Evolutionary conservation across 192 early-diverging fungal genomes (phyloP), one percentile per base, ranked within the genome.

Genomic region (Backusella australiensis): DNA sequence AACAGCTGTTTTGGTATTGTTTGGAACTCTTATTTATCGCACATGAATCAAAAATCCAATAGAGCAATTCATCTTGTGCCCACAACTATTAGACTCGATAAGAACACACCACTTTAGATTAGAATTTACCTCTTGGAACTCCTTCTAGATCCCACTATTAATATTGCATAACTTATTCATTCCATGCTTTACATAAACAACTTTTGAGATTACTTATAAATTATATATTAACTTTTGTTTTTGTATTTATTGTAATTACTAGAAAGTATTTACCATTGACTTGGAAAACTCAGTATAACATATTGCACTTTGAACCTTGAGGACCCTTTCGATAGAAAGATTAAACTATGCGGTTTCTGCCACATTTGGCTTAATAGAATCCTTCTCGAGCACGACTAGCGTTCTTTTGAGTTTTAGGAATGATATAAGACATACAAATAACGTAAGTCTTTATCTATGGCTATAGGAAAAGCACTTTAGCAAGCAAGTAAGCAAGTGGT

Each of bases 321-420:
- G 89, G 74, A 98, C 95, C 97, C 96, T 89, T 32, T 97, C 96
- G 80, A 99, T 95, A 90, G 92, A 99, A 99, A 76, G 96, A 93
- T 76, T 96, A 94, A 72, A 97, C 93, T 85, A 98, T 97, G 80
- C 95, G 88, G 86, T 86, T 81, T 75, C 78, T 80, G 68, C 80
- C 82, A 80, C 96, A 98, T 85, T 85, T 83, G 78, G 88, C 89
- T 87, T 96, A 99, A 75, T 95, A 94, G 83, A 91, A 93, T 72
- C 97, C 97, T 87, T 96, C 97, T 84, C 98, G 98, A 65, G 96
- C 93, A 80, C 97, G 94, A 84, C 88, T 90, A 75, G 98, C 95
- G 84, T 82, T 85, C 94, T 97, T 97, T 86, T 96, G 88, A 83
- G 88, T 90, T 89, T 94, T 94, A 83, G 93, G 95, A 79, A 97